Conservation (phyloP, 2,329 filamentous ascomycete genomes). For the Claviceps cyperi region DNA sequence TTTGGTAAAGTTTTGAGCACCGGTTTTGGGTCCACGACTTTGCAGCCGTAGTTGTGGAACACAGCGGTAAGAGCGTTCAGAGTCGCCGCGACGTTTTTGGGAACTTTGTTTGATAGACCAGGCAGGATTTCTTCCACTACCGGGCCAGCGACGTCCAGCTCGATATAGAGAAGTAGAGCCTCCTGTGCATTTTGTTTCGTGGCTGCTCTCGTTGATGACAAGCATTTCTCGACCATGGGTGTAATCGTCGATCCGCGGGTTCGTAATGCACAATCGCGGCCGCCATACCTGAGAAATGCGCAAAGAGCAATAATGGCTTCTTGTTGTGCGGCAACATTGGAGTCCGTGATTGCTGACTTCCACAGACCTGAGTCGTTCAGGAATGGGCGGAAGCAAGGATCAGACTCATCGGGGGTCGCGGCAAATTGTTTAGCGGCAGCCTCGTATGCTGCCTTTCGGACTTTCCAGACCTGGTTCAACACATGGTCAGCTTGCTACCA, state of each 20-base stretch:
- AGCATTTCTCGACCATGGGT: conserved; percentile 79
- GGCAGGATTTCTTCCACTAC: conserved; percentile 85
- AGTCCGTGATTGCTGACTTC: conserved; percentile 87
- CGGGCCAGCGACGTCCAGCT: conserved; percentile 72
- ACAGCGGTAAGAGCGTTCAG: conserved; percentile 67
- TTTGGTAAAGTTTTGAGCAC: conserved; percentile 80
- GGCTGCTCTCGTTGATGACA: conserved; percentile 73
- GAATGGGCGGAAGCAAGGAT: conserved; percentile 78
- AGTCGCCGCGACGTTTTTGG: conserved; percentile 65
- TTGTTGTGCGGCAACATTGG: conserved; percentile 92
- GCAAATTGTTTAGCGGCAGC: conserved; percentile 80
- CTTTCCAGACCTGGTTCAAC: conserved; percentile 67
- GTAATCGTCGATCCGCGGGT: conserved; percentile 62
- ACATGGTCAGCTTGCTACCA: conserved; percentile 6
- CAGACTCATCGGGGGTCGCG: conserved; percentile 67
- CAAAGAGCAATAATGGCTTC: conserved; percentile 81
- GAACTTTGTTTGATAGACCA: conserved; percentile 71
- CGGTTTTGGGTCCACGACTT: conserved; percentile 83
- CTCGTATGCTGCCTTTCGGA: conserved; percentile 88
- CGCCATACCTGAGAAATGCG: conserved; percentile 83
- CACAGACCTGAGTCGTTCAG: conserved; percentile 70
- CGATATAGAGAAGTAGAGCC: conserved; percentile 74
- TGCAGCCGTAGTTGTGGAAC: conserved; percentile 89
- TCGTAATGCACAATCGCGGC: conserved; percentile 61
- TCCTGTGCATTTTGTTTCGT: conserved; percentile 82